These are phyloP conservation scores for Lachnellula subtilissima DNA, from an alignment of 2,329 filamentous ascomycete genomes.

Conservation along the genomic window DNA sequence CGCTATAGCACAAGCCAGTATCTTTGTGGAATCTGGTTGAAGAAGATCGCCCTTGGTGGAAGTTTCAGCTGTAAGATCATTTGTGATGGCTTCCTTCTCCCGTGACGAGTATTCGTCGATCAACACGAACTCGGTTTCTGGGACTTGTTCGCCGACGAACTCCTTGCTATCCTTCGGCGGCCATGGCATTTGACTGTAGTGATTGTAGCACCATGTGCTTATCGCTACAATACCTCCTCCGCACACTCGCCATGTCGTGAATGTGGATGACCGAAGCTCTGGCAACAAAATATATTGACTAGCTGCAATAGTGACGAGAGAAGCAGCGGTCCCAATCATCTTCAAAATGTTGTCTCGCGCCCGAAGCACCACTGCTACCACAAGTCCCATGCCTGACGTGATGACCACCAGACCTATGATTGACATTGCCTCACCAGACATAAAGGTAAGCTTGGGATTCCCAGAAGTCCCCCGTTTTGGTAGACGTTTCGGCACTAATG, in stretches of 20 bases:
- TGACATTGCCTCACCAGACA: neutral
- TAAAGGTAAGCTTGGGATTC: constrained; percentile 19
- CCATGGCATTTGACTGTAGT: constrained; percentile 15
- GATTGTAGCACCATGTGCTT: constrained; percentile 20
- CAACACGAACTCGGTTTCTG: neutral
- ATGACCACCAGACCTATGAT: constrained; percentile 1
- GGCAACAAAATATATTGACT: constrained; percentile 19
- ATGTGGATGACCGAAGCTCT: constrained; percentile 7
- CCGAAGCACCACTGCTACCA: constrained; percentile 17
- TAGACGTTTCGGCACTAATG: constrained; percentile 19
- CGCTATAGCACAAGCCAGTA: constrained; percentile 6
- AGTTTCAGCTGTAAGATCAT: neutral
- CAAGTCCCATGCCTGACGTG: constrained; percentile 9
- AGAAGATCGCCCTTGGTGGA: neutral
- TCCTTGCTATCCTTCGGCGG: neutral
- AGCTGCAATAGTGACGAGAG: constrained; percentile 16
- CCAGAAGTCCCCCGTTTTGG: constrained; percentile 23
- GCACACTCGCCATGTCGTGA: constrained; percentile 16
- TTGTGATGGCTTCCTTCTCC: neutral
- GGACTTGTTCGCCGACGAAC: neutral
- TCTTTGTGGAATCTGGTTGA: constrained; percentile 8
- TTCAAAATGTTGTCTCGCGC: constrained; percentile 21
- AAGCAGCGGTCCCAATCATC: constrained; percentile 17
- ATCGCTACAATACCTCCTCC: constrained; percentile 17
- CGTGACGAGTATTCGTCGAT: neutral